phyloP scores from a whole-genome alignment of 305 asterid genomes.

The Fraxinus baroniana region DNA sequence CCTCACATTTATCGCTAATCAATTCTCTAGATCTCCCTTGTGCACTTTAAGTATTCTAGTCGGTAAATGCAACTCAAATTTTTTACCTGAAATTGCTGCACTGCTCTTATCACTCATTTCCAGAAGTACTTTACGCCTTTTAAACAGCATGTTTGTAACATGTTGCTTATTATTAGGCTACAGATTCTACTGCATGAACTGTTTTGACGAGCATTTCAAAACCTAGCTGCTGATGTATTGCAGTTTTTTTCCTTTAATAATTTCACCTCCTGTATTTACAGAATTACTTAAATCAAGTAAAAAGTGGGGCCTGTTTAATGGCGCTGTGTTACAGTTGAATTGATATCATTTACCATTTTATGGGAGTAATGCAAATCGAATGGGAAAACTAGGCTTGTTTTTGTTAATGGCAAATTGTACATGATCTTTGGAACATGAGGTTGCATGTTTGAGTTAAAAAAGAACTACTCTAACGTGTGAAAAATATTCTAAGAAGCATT shows the following conservation, averaged over 20 bases:
- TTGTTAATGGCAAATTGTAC: background rate
- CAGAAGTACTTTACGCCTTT: background rate
- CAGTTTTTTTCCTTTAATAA: background rate
- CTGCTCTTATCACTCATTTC: constrained; percentile 3
- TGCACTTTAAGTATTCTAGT: background rate
- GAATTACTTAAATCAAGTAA: background rate
- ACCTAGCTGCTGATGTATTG: background rate
- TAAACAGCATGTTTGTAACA: background rate
- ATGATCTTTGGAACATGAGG: background rate
- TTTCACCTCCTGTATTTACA: background rate
- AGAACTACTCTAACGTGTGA: background rate
- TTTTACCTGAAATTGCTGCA: background rate
- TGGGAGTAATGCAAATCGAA: background rate
- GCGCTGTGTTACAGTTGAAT: background rate
- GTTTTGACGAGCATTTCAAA: background rate
- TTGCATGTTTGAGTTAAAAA: background rate
- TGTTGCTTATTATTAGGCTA: background rate
- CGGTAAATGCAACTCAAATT: background rate
- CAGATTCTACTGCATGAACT: background rate
- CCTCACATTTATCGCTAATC: background rate
- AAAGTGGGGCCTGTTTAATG: background rate
- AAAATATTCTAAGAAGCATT: background rate
- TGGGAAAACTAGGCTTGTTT: background rate
- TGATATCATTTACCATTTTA: background rate
- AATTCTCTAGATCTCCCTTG: background rate